phyloP scores from a whole-genome alignment of 352 stramenopile species.

The Phytophthora pini region DNA sequence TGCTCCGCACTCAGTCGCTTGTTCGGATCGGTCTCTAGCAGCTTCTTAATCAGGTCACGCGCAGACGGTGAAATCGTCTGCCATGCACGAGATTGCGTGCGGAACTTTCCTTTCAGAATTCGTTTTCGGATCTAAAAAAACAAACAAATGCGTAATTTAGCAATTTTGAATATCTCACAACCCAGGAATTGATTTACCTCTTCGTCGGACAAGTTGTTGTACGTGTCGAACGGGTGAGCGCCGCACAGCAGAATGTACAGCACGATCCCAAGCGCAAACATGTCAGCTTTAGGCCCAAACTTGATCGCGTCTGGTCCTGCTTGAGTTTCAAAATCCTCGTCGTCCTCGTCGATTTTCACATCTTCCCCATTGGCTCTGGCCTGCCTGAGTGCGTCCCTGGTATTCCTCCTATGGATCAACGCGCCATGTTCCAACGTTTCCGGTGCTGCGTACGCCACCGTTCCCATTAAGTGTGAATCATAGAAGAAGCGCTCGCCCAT shows the following conservation, averaged over 20 bases:
- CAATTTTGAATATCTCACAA: background rate
- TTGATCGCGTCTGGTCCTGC: slow-evolving; percentile 46
- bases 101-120: slow-evolving; percentile 83
- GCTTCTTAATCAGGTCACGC: slow-evolving; percentile 73
- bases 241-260: slow-evolving; percentile 89
- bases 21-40: slow-evolving; percentile 68
- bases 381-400: slow-evolving; percentile 31
- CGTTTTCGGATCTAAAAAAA: slow-evolving; percentile 67
- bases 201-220: slow-evolving; percentile 87
- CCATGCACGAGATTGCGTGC: slow-evolving; percentile 75
- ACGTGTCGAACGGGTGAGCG: slow-evolving; percentile 83
- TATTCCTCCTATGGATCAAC: slow-evolving; percentile 43
- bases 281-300: slow-evolving; percentile 76
- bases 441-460: slow-evolving; percentile 75
- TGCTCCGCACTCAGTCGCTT: slow-evolving; percentile 73
- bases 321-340: slow-evolving; percentile 44
- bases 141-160: slow-evolving; percentile 2
- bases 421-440: slow-evolving; percentile 70
- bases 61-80: slow-evolving; percentile 69
- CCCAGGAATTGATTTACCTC: slow-evolving; percentile 43
- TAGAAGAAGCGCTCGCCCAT: slow-evolving; percentile 78
- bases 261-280: slow-evolving; percentile 86
- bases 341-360: slow-evolving; percentile 27
- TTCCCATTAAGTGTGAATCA: slow-evolving; percentile 78
- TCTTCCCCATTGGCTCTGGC: slow-evolving; percentile 24